Percentiles rank a stretch among this genome's conserved stretches.
These are phyloP conservation scores for Parietaria judaica DNA, from an alignment of 306 rosid genomes.

Conservation along the genomic window DNA sequence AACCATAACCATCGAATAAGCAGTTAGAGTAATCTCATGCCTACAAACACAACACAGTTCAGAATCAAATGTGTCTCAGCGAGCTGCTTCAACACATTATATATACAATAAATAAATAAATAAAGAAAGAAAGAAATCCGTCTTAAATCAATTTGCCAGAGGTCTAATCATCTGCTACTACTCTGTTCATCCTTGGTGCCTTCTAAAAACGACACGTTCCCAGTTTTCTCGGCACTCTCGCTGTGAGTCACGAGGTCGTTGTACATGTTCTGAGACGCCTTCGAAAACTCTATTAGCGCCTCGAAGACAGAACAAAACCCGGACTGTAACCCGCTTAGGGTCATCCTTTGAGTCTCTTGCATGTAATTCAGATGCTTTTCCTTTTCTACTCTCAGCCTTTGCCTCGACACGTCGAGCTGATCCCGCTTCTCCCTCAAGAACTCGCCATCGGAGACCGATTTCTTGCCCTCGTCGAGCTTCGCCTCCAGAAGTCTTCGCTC, in stretches of 20 bases:
- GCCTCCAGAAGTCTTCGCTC: conserved; percentile 53
- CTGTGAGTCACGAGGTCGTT: conserved; percentile 45
- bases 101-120: conserved; percentile 59
- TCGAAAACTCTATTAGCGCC: conserved; percentile 63
- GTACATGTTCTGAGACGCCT: conserved; percentile 71
- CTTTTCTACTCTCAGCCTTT: conserved; percentile 62
- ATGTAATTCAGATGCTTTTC: conserved; percentile 64
- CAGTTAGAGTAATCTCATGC: conserved; percentile 14
- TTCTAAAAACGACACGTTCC: conserved; percentile 40
- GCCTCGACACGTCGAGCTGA: conserved; percentile 47
- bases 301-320: conserved; percentile 77
- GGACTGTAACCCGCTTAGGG: conserved; percentile 60
- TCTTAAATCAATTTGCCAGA: conserved; percentile 8
- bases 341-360: conserved; percentile 68
- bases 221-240: conserved; percentile 45
- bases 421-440: conserved; percentile 52
- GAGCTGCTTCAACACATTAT: conserved; percentile 64
- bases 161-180: conserved; percentile 19
- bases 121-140: conserved; percentile 1
- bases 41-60: conserved; percentile 5
- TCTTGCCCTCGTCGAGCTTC: conserved; percentile 35
- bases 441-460: conserved; percentile 34
- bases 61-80: conserved; percentile 54
- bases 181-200: conserved; percentile 31
- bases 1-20: conserved; percentile 16